Conservation (phyloP, 352 stramenopile genomes). For the Pilasporangium apinafurcum region DNA sequence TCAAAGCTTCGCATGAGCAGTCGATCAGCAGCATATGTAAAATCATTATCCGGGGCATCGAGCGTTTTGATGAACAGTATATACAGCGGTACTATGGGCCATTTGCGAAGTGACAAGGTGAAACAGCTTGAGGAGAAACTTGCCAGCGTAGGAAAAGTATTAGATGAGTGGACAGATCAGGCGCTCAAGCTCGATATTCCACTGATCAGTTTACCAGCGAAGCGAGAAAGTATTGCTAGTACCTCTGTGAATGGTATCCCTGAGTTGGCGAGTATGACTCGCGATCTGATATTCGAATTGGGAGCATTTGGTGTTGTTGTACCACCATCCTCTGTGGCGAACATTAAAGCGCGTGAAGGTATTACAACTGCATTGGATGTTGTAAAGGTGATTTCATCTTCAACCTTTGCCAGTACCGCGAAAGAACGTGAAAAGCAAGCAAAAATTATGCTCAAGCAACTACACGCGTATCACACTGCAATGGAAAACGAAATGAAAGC, state of each 20-base stretch:
- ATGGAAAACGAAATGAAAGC: conserved; percentile 14
- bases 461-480: conserved; percentile 16
- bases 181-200: no score
- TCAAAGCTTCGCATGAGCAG: conserved; percentile 25
- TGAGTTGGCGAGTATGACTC: no score
- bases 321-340: not conserved
- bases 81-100: conserved; percentile 1
- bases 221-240: no score
- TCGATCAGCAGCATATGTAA: conserved; percentile 14
- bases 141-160: not conserved
- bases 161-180: not conserved
- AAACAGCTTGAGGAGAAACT: conserved; percentile 5
- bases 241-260: no score
- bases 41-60: no score
- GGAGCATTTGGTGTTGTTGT: conserved; percentile 28
- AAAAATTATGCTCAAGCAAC: conserved; percentile 29
- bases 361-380: conserved; percentile 16
- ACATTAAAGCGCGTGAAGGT: not conserved
- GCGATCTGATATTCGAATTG: conserved; percentile 22
- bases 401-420: conserved; percentile 3
- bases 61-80: conserved; percentile 6
- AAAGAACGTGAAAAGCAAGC: conserved; percentile 29
- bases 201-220: no score
- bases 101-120: conserved; percentile 6
- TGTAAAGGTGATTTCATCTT: conserved; percentile 14